Conservation (phyloP, 2,329 filamentous ascomycete genomes). For the Stagonosporopsis tanaceti region DNA sequence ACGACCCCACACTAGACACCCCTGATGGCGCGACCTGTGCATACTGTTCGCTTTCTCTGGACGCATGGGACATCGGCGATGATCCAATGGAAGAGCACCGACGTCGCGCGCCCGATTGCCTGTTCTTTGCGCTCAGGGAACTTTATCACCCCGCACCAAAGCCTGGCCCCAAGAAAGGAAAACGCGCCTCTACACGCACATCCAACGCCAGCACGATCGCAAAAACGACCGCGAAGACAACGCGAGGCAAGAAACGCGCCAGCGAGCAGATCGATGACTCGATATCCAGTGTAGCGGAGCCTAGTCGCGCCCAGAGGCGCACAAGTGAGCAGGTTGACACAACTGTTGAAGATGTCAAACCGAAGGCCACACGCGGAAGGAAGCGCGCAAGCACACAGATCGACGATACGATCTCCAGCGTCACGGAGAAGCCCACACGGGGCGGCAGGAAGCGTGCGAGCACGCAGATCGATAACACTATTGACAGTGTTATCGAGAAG, state of each 20-base stretch:
- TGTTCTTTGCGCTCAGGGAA: conserved; percentile 78
- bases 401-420: conserved; percentile 12
- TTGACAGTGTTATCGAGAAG: conserved; percentile 1
- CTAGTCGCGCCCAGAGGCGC: conserved; percentile 22
- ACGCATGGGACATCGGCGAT: conserved; percentile 94
- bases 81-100: conserved; percentile 92
- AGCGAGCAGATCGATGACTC: conserved; percentile 29
- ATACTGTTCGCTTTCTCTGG: conserved; percentile 88
- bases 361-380: conserved; percentile 18
- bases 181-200: conserved; percentile 34
- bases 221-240: conserved; percentile 23
- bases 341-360: conserved; percentile 6
- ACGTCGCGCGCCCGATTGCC: conserved; percentile 77
- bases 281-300: conserved; percentile 6
- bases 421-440: conserved; percentile 24
- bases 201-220: conserved; percentile 33
- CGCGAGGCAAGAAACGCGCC: conserved; percentile 30
- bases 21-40: conserved; percentile 91
- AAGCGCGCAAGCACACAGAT: conserved; percentile 31
- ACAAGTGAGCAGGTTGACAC: conserved; percentile 21
- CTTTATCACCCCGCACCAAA: conserved; percentile 54
- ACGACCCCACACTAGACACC: conserved; percentile 81
- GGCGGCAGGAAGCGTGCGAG: conserved; percentile 27
- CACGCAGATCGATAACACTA: conserved; percentile 20
- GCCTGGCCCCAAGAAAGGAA: conserved; percentile 36